Base-by-base conservation (phyloP, 768 basidiomycete genomes). In the Podaxis sp. region DNA sequence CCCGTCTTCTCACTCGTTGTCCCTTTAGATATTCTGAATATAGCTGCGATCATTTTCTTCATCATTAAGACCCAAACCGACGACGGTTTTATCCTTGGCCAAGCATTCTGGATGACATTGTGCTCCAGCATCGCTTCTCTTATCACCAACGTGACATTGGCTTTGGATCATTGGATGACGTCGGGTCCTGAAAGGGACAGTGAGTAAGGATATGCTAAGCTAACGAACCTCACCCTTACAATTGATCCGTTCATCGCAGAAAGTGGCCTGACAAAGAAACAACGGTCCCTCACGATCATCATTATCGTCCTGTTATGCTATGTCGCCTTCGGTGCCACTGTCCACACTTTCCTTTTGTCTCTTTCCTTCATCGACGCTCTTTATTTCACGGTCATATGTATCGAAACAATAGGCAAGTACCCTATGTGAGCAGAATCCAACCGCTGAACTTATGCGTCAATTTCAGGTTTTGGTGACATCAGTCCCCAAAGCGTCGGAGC, bases 221-320 rank as follows among this genome's bases (percentile, higher is more conserved):
- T 24, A 49, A 6, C 22, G 10, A 50, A 12, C 1, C 12, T 50
- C 24, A 17, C 11, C 13, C 49, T 26, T 50, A 26, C 22, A 11
- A 8, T 7, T 46, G 44, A 6, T n/a, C 44, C 30, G 12, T 24
- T 2, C 2, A 4, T 15, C 12, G 28, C 56, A 91, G 90, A 88
- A 4, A 92, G 90, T 65, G 93, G 93, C 0, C 75, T 95, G 40
- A 95, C 92, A 0, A 82, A 83, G 24, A 92, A 87, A 69, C 93
- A 95, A 67, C 84, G 92, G 3, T 84, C 87, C 0, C 82, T 95
- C n/a, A 84, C 89, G 36, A 88, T 95, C 62, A 83, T 90, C 38
- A 85, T 90, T 61, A 95, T 95, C 67, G 70, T 87, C 15, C 76
- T 95, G 1, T 78, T 95, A 24, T 78, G 78, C 62, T 94, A 92